phyloP scores from a whole-genome alignment of 2,329 filamentous ascomycete genomes.

The Trichoderma pleuroti region DNA sequence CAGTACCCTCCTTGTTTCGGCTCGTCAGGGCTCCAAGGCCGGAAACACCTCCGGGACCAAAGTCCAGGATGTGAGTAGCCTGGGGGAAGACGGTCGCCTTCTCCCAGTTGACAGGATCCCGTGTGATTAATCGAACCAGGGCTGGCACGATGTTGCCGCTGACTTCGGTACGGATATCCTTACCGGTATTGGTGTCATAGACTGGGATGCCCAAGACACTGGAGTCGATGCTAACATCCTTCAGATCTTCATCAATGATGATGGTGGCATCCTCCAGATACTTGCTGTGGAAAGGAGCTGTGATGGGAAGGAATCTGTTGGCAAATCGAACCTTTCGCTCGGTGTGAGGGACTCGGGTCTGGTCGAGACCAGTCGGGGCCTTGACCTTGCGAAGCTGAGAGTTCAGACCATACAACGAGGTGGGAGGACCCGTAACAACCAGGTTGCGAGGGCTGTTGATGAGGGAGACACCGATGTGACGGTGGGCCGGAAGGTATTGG shows the following conservation, averaged over 20 bases:
- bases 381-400: slow-evolving; percentile 94
- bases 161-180: slow-evolving; percentile 70
- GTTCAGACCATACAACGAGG: slow-evolving; percentile 94
- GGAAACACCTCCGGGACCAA: slow-evolving; percentile 94
- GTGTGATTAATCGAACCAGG: slow-evolving; percentile 88
- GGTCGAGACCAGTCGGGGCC: slow-evolving; percentile 93
- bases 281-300: slow-evolving; percentile 95
- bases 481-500: slow-evolving; percentile 86
- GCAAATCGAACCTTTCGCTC: slow-evolving; percentile 95
- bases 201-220: slow-evolving; percentile 77
- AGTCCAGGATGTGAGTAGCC: slow-evolving; percentile 93
- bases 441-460: slow-evolving; percentile 97
- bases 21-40: slow-evolving; percentile 94
- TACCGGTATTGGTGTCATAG: slow-evolving; percentile 84
- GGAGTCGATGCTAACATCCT: slow-evolving; percentile 72
- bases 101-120: slow-evolving; percentile 94
- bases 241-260: slow-evolving; percentile 82
- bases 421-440: slow-evolving; percentile 92
- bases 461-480: slow-evolving; percentile 91
- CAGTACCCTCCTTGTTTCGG: slow-evolving; percentile 98
- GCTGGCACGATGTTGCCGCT: slow-evolving; percentile 78
- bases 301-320: slow-evolving; percentile 96
- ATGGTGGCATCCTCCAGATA: slow-evolving; percentile 81
- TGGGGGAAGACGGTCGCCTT: slow-evolving; percentile 84
- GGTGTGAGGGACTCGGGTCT: slow-evolving; percentile 89